Base-by-base conservation (phyloP, 2,329 filamentous ascomycete species). In the Hawksworthiomyces lignivorus region DNA sequence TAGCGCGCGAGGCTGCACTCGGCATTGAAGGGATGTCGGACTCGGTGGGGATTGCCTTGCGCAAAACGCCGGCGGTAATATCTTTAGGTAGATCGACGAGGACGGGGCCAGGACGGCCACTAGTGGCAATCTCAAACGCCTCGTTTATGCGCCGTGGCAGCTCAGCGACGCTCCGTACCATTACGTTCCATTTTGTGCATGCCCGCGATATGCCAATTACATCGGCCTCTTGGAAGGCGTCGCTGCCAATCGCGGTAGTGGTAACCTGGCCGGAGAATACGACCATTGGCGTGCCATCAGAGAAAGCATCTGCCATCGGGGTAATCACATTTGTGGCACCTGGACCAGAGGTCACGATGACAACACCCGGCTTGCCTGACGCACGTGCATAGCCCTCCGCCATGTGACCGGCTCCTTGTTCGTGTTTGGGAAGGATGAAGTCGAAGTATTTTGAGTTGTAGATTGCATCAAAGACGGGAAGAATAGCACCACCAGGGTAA, bases 181-280 rank as follows among this genome's bases (percentile, higher is more conserved):
- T 94, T 47, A 94, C 87, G 56, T 97, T 97, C 92, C 92, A 98
- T 71, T 97, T 97, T 53, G 89, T 96, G 73, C 89, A 96, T 17
- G 89, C 82, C 56, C 90, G 78, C 26, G 87, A 94, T 62, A 98
- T 97, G 53, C 90, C 90, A 46, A 96, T 73, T 27, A 94, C 82
- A 59, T 98, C 92, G 45, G 88, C 89, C 67, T 97, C 92, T 62
- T 98, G 92, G 75, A 97, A 97, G 43, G 88, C 87, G 62, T 97
- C 90, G 49, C 85, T 94, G 48, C 92, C 92, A 63, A 97, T 96
- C 41, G 87, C 84, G 35, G 75, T 80, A 27, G 90, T 97, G 7
- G 80, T 74, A 47, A 98, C 92, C 77, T 98, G 92, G 37, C 92
- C 92, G 51, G 77, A 83, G 69, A 98, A 97, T 36, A 98, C 92